Conservation (phyloP, 306 rosid species). For the Cicer bijugum region DNA sequence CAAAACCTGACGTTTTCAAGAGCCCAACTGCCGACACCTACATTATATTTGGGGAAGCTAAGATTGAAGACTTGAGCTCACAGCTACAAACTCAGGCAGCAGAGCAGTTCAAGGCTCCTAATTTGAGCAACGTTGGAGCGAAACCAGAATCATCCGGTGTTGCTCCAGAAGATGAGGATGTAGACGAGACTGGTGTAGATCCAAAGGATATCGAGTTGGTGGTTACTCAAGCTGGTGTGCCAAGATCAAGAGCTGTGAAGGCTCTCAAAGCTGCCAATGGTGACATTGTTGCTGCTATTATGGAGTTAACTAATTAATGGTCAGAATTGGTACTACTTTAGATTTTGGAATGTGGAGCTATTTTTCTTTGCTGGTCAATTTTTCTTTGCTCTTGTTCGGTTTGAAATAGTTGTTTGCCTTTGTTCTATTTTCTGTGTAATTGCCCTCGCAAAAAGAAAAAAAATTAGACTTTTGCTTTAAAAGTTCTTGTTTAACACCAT, state of each 20-base stretch:
- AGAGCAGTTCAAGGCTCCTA: conserved; percentile 91
- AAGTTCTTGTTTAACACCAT: conserved; percentile 30
- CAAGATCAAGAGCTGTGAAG: conserved; percentile 78
- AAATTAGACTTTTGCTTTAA: conserved; percentile 17
- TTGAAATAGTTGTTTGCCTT: conserved; percentile 40
- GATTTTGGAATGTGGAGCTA: conserved; percentile 35
- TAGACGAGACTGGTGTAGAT: conserved; percentile 80
- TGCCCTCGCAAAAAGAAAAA: conserved; percentile 26
- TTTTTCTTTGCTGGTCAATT: conserved; percentile 32
- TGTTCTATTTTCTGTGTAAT: conserved; percentile 35
- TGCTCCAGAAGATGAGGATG: conserved; percentile 81
- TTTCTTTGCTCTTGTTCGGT: conserved; percentile 42
- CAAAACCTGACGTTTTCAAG: conserved; percentile 90
- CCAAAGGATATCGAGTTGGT: conserved; percentile 87
- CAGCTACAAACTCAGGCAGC: conserved; percentile 91
- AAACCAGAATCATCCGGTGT: conserved; percentile 68
- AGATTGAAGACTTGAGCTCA: conserved; percentile 89
- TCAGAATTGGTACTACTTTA: conserved; percentile 32
- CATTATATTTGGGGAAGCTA: conserved; percentile 87
- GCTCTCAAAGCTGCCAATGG: conserved; percentile 77
- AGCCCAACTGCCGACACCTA: conserved; percentile 90
- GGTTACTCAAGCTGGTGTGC: conserved; percentile 91
- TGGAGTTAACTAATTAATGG: conserved; percentile 82
- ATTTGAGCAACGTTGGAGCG: conserved; percentile 58
- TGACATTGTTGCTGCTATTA: conserved; percentile 86